Base-by-base conservation (phyloP, 176 grass and related monocot genomes). In the Luzula sylvatica region DNA sequence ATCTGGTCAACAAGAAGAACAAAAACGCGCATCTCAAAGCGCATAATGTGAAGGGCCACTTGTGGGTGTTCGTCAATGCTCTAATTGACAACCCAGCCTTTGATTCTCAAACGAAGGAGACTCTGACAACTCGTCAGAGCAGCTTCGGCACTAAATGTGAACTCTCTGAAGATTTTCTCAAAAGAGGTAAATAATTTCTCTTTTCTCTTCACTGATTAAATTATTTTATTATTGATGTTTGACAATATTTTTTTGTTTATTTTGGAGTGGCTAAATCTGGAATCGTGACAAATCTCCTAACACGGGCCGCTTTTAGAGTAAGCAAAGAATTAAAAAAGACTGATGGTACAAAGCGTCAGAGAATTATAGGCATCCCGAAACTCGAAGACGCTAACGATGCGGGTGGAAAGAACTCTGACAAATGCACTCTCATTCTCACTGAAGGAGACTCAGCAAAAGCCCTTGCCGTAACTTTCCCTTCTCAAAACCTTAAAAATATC, bases 61-160 rank as follows among this genome's bases (percentile, higher is more conserved):
- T 90, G 5, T 90, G 86, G 86, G 72, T 90, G 7, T 90, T 90
- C 58, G 86, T 90, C 63, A 90, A 90, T 45, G 72, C 68, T 0
- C 86, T 90, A 12, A 77, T 90, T 66, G 65, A 90, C 54, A 90
- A 90, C 38, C 86, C 86, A 1, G 86, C 86, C 5, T 90, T 90
- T 4, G 86, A 90, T 66, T 90, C 86, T 47, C 86, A 90, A 23
- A 90, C 86, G 21, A 90, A 90, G 15, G 86, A 90, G 43, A 90
- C 86, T 28, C 64, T 90, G 62, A 90, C 86, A 9, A 85, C 86
- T 63, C 80, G 80, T 38, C 76, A 61, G 7, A 65, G 32, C 52
- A 90, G 80, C 53, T 85, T 90, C 77, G 86, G 86, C 3, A 76
- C 86, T 23, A 81, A 70, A 29, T 90, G 68, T 1, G 76, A 85